phyloP scores from a whole-genome alignment of 306 rosid species.

The Prunus padus region DNA sequence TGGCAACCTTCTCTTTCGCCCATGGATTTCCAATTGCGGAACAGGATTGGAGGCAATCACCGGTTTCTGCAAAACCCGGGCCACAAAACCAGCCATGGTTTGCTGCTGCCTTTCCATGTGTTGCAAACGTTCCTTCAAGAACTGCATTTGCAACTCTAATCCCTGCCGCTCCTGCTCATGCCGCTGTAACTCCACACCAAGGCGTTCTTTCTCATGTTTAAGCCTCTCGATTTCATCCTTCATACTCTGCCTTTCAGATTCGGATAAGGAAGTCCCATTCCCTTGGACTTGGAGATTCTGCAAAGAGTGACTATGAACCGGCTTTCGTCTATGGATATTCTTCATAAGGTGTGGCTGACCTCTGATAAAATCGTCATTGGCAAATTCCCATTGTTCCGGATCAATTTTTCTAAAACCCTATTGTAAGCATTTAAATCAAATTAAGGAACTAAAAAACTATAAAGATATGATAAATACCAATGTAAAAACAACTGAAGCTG shows the following conservation, averaged over 20 bases:
- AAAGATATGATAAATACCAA: not conserved
- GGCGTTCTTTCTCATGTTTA: slow-evolving; percentile 46
- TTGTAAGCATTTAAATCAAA: slow-evolving; percentile 15
- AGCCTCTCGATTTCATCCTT: slow-evolving; percentile 59
- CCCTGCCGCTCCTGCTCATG: slow-evolving; percentile 49
- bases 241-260: slow-evolving; percentile 51
- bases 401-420: slow-evolving; percentile 86
- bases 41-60: slow-evolving; percentile 40
- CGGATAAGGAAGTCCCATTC: slow-evolving; percentile 48
- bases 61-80: slow-evolving; percentile 52
- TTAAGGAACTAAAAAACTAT: not conserved
- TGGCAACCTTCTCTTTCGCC: slow-evolving; percentile 62
- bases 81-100: slow-evolving; percentile 44
- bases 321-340: slow-evolving; percentile 77
- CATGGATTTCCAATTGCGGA: slow-evolving; percentile 42
- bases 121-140: slow-evolving; percentile 45
- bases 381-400: slow-evolving; percentile 87
- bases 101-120: slow-evolving; percentile 52
- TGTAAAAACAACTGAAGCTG: not conserved
- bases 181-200: slow-evolving; percentile 43
- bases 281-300: slow-evolving; percentile 55
- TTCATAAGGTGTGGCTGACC: slow-evolving; percentile 71
- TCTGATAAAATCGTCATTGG: slow-evolving; percentile 75
- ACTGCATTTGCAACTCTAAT: slow-evolving; percentile 34
- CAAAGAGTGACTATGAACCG: slow-evolving; percentile 86